Evolutionary conservation across 2,329 filamentous ascomycete species (phyloP), one percentile per base, ranked within the genome.

Genomic region (Fusarium sambucinum): DNA sequence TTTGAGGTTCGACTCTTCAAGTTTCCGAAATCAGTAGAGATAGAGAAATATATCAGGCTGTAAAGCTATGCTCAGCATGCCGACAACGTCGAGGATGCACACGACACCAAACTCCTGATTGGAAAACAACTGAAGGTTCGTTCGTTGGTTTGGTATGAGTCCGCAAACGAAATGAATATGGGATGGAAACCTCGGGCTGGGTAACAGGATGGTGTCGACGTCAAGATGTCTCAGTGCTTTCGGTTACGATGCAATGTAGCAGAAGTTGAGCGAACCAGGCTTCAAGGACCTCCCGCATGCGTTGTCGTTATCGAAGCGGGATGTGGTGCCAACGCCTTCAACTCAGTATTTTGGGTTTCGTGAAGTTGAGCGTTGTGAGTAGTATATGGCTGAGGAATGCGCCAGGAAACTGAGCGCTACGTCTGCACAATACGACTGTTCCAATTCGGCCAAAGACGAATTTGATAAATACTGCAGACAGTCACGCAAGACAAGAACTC

Each of bases 201-300:
- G 52, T 47, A 38, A 47, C 35, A 64, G 27, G 63, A 40, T 56
- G 59, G 53, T 41, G 37, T 66, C 68, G 69, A 71, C 65, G 70
- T 73, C 71, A 72, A 63, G 53, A 63, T 73, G 69, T 72, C 65
- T 74, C 61, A 66, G 65, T 55, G 32, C 54, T 47, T 59, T 37
- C 63, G 59, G 56, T 54, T 65, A 69, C 59, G 59, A 60, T 72
- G 70, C 70, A 59, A 53, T 64, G 38, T 64, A 38, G 67, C 70
- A 67, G 63, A 55, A 48, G 55, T 67, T 59, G 59, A 42, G 35
- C 57, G 59, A 59, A 57, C 67, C 58, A 68, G 57, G 42, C 45
- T 52, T 48, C 55, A 59, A 59, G 59, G 23, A 50, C 37, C 51
- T 47, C 66, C 69, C 59, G 72, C 67, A 61, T 67, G 63, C 68